Evolutionary conservation across 1,284 basidiomycete genomes (phyloP).

Genomic region (Lentinula novae-zelandiae): DNA sequence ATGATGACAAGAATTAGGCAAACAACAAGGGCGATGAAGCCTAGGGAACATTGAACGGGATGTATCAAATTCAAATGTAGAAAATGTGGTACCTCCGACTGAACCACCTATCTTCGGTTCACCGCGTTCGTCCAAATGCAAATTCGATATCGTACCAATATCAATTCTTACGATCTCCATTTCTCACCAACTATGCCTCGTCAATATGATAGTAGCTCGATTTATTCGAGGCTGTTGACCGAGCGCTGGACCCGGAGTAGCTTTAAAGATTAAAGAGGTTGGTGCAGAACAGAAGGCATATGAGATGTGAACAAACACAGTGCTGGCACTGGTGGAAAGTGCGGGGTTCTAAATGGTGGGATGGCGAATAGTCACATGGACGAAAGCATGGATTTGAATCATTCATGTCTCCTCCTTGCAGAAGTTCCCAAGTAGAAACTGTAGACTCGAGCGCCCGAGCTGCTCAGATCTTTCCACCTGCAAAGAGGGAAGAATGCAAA

Average conservation of each 20-base stretch:
- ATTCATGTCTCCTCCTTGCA: too few species aligned
- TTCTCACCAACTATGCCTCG: neutral
- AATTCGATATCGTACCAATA: slow-evolving; percentile 3
- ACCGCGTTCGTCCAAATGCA: slow-evolving; percentile 25
- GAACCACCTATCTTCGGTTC: slow-evolving; percentile 42
- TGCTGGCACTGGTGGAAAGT: neutral
- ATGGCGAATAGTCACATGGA: neutral
- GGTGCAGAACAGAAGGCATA: neutral
- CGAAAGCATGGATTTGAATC: too few species aligned
- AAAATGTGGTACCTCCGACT: slow-evolving; percentile 31
- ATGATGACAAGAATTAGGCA: slow-evolving; percentile 40
- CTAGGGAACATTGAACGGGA: slow-evolving; percentile 21
- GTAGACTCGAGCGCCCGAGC: too few species aligned
- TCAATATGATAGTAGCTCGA: neutral
- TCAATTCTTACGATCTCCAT: neutral
- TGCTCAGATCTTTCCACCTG: too few species aligned
- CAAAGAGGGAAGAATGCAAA: too few species aligned
- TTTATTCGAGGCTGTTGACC: neutral
- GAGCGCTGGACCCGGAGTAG: neutral
- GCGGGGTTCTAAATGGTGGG: neutral
- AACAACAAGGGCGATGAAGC: slow-evolving; percentile 45
- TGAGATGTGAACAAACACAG: neutral
- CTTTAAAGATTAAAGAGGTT: neutral
- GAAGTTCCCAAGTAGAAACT: too few species aligned
- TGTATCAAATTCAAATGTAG: neutral